A percentile compares a stretch with the other conserved stretches of the same genome.
phyloP scores from a whole-genome alignment of 768 basidiomycete genomes.

The Pleurotus platypus region DNA sequence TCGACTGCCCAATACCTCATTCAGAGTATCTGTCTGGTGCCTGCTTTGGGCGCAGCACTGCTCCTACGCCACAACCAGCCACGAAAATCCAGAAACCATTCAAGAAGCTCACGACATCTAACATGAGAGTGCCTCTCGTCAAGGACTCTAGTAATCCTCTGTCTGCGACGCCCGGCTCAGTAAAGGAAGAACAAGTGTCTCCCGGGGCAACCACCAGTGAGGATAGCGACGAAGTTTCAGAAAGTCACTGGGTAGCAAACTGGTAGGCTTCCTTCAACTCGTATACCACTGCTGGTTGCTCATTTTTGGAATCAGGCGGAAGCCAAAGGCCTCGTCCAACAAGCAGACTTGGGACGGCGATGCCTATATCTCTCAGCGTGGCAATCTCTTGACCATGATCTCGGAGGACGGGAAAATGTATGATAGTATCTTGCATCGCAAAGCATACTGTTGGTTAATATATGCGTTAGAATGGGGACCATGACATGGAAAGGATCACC shows the following conservation, averaged over 20 bases:
- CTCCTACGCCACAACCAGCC: constrained; percentile 15
- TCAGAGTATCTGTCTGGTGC: constrained; percentile 60
- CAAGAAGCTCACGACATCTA: constrained; percentile 21
- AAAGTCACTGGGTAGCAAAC: constrained; percentile 63
- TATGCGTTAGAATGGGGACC: constrained; percentile 50
- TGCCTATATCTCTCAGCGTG: constrained; percentile 51
- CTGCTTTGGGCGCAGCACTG: constrained; percentile 47
- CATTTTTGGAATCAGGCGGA: constrained; percentile 52
- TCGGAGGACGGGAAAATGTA: constrained; percentile 73
- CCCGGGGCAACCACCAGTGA: not conserved
- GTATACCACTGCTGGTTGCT: constrained; percentile 4
- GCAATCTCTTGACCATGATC: constrained; percentile 54
- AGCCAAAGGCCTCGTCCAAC: constrained; percentile 49
- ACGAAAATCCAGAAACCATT: constrained; percentile 13
- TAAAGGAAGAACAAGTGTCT: too few relatives aligned
- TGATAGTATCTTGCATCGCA: constrained; percentile 14
- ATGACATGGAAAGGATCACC: constrained; percentile 56
- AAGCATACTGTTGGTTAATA: not conserved
- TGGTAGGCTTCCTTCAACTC: constrained; percentile 40
- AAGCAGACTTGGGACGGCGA: constrained; percentile 90
- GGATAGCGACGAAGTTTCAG: constrained; percentile 10
- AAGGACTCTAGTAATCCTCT: too few relatives aligned
- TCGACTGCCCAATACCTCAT: constrained; percentile 54
- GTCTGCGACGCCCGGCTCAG: too few relatives aligned
- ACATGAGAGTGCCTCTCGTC: too few relatives aligned